Percentiles rank a stretch among this genome's conserved stretches.
Evolutionary conservation across 176 grass and related monocot genomes (phyloP).

Genomic region (Neostapfia colusana): DNA sequence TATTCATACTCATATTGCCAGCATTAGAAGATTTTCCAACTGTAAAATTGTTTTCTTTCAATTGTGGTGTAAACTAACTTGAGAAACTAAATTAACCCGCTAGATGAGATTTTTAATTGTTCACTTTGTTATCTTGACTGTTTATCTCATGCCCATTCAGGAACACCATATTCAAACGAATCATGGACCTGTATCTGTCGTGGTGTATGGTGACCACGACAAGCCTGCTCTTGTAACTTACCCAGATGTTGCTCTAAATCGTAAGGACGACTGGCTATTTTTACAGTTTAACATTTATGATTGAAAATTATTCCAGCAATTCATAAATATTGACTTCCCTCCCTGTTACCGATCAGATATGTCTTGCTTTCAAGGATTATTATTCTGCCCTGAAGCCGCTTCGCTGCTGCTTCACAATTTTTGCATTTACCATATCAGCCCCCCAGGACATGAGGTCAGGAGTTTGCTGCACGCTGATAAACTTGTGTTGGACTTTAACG

Average conservation of each 20-base stretch:
- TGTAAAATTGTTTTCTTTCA: not conserved
- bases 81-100: not conserved
- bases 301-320: conserved; percentile 10
- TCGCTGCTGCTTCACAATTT: conserved; percentile 96
- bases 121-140: not conserved
- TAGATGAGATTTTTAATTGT: conserved; percentile 14
- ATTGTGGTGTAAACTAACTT: not conserved
- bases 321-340: conserved; percentile 3
- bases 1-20: not conserved
- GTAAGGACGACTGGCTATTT: conserved; percentile 44
- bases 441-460: conserved; percentile 95
- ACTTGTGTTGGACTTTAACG: not conserved
- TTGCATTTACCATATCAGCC: conserved; percentile 98
- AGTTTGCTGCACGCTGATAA: conserved; percentile 32
- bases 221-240: conserved; percentile 99
- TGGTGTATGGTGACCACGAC: conserved; percentile 84
- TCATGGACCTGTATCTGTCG: conserved; percentile 87
- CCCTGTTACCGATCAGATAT: conserved; percentile 58
- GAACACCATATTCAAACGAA: conserved; percentile 91
- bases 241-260: conserved; percentile 88
- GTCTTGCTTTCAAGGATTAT: conserved; percentile 98
- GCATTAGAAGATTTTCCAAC: conserved; percentile 1
- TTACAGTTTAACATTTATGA: not conserved
- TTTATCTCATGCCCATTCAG: conserved; percentile 47
- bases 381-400: conserved; percentile 92